Base-by-base conservation (phyloP, 352 stramenopile species). In the Chrysophaeum taylorii region DNA sequence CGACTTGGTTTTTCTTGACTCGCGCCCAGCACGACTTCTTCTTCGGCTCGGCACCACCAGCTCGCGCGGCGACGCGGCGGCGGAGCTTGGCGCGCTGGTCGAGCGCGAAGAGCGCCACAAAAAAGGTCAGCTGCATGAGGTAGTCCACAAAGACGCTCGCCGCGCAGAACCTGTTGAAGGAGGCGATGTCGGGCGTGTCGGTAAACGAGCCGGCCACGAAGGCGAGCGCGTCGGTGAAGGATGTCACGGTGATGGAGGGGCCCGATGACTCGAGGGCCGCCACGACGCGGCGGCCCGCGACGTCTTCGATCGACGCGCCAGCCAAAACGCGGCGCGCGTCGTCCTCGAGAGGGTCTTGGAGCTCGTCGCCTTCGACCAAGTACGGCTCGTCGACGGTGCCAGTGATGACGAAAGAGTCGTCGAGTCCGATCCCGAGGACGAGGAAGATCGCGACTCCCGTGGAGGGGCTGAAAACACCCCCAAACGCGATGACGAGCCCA, bases 171-270 rank as follows among this genome's bases (percentile, higher is more conserved):
- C 7, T 4, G 52, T 33, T 41, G 29, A 63, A 63, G 27, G 52
- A 7, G 7, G 5, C 5, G 33, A 63, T 63, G 4, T 25, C 52
- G 15, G 52, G 52, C 7, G 39, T 63, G 9, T 5, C 9, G 7
- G 52, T 63, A 25, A 63, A 41, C 52, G 52, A 36, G 7, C 52
- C 52, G 52, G 52, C 52, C 4, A 41, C 25, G n/a, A 63, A 63
- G 4, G 52, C 52, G n/a, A 2, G 2, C 15, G 4, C 14, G 52
- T 63, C 52, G 27, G 52, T 63, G 2, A 63, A 2, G 33, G 52
- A 63, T 15, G 52, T 63, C 25, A 63, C 52, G 7, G 33, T 41
- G 29, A 63, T 63, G 7, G 27, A 41, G 7, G 52, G 52, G 7
- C 52, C 52, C 52, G 52, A 25, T 33, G 29, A 25, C 9, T 25